These are phyloP conservation scores for Coniosporium tulheliwenetii DNA, from an alignment of 2,329 filamentous ascomycete genomes.

Conservation along the genomic window DNA sequence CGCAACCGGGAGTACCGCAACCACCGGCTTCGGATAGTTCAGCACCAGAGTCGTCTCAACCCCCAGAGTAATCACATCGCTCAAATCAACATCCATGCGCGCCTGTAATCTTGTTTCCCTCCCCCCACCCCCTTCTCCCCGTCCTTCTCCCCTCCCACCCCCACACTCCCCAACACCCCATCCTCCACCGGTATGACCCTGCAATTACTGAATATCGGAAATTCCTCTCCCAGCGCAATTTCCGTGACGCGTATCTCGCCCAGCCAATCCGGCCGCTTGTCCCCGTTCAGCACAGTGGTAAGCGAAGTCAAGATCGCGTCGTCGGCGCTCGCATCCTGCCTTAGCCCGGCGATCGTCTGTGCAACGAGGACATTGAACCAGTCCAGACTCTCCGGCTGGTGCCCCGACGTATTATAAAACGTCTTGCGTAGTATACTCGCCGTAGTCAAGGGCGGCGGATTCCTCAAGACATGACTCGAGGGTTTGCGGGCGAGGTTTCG, in stretches of 20 bases:
- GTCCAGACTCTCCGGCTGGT: conserved; percentile 91
- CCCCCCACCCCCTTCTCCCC: conserved; percentile 33
- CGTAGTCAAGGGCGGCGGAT: conserved; percentile 66
- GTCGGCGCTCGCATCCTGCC: conserved; percentile 81
- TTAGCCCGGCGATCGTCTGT: conserved; percentile 90
- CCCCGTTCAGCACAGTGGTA: conserved; percentile 64
- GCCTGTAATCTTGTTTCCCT: conserved; percentile 73
- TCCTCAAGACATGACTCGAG: conserved; percentile 40
- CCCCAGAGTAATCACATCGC: conserved; percentile 87
- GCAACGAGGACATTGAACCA: conserved; percentile 98
- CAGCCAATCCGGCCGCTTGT: conserved; percentile 70
- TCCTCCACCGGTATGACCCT: conserved; percentile 85
- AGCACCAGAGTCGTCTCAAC: conserved; percentile 87
- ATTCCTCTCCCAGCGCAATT: conserved; percentile 87
- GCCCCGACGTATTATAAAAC: conserved; percentile 90
- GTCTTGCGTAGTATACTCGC: conserved; percentile 90
- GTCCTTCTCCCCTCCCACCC: conserved; percentile 4
- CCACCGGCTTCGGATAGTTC: conserved; percentile 83
- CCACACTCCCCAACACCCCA: conserved; percentile 36
- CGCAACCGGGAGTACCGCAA: conserved; percentile 81
- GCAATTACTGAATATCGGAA: conserved; percentile 97
- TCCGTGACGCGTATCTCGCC: conserved; percentile 91
- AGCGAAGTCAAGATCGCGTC: conserved; percentile 78
- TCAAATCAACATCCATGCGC: conserved; percentile 90
- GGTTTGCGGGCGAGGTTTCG: conserved; percentile 23